Evolutionary conservation across 208 protist species (phyloP), one percentile per base, ranked within the genome.

Genomic region (Leptomonas seymouri): DNA sequence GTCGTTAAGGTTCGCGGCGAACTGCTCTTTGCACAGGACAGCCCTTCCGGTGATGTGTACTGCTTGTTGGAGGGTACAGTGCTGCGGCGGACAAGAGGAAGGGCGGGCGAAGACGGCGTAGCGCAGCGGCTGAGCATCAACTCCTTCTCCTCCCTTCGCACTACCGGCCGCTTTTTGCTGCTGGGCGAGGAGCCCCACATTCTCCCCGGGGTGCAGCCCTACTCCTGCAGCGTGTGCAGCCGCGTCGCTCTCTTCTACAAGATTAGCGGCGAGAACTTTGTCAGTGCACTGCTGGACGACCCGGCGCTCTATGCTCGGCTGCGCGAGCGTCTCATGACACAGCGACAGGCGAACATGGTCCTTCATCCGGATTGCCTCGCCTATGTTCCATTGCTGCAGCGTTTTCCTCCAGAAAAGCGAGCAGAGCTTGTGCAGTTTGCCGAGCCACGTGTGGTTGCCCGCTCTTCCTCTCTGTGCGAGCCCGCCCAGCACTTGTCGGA

Each of bases 141-240:
- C 71, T 76, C 83, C 56, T 85, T 89, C 58, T 57, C 76, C 25
- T 78, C 71, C 14, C 82, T 91, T 64, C 71, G 74, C 27, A 65
- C 81, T 16, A 63, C 63, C 18, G 87, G 86, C 6, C 91, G 92
- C n/a, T 94, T 88, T 71, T 5, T 91, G 39, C 72, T 97, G 30
- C 69, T 97, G 16, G 92, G 92, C 28, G 92, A 94, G 67, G 92
- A 97, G 74, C 84, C 89, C 30, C 84, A 93, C 74, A 77, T 97
- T 48, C 70, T 97, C 9, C 87, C 89, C 0, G 81, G 80, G 8
- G 64, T 72, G 21, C 84, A 94, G 55, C 81, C 84, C 27, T 94
- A 94, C 76, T 77, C 74, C 1, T 97, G 92, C 75, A 82, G 68
- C 58, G 84, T 95, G 46, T 66, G 72, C 51, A 95, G 87, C 67